These are phyloP conservation scores for Avena sativa DNA, from an alignment of 176 grass and related monocot species.

Conservation along the genomic window DNA sequence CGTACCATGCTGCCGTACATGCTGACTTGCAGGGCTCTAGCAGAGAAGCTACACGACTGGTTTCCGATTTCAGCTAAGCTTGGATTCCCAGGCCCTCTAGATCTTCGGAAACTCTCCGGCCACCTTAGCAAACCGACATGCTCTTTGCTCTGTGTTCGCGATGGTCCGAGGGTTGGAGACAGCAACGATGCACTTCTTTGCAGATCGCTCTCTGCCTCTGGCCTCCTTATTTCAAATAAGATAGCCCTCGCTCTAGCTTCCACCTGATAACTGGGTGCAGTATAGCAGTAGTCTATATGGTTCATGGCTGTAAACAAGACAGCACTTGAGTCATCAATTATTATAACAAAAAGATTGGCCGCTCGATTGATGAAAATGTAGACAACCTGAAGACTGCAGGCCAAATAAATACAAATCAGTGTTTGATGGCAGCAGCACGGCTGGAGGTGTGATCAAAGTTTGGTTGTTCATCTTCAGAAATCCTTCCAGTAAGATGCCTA, in stretches of 20 bases:
- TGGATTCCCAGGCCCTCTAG: slow-evolving; percentile 36
- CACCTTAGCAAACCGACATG: slow-evolving; percentile 72
- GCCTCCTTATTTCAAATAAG: slow-evolving; percentile 59
- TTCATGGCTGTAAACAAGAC: slow-evolving; percentile 53
- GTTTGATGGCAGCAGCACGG: slow-evolving; percentile 58
- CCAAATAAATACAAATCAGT: slow-evolving; percentile 60
- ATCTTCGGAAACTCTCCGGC: slow-evolving; percentile 75
- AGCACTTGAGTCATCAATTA: not conserved
- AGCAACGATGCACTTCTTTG: slow-evolving; percentile 50
- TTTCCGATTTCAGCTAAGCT: slow-evolving; percentile 54
- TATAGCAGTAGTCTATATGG: slow-evolving; percentile 57
- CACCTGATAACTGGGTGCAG: slow-evolving; percentile 65
- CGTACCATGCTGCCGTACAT: slow-evolving; percentile 90
- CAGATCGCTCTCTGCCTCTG: slow-evolving; percentile 48
- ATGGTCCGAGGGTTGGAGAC: slow-evolving; percentile 44
- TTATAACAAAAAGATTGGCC: not conserved
- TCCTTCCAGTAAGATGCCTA: slow-evolving; percentile 87
- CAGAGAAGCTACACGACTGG: slow-evolving; percentile 56
- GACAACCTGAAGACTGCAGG: slow-evolving; percentile 77
- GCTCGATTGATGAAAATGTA: not conserved
- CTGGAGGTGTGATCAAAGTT: slow-evolving; percentile 70
- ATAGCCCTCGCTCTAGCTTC: slow-evolving; percentile 78
- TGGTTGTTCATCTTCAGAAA: slow-evolving; percentile 67
- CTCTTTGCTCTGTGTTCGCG: slow-evolving; percentile 64
- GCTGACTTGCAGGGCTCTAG: slow-evolving; percentile 84